phyloP scores from a whole-genome alignment of 2,329 filamentous ascomycete genomes.

The Lomentospora prolificans region DNA sequence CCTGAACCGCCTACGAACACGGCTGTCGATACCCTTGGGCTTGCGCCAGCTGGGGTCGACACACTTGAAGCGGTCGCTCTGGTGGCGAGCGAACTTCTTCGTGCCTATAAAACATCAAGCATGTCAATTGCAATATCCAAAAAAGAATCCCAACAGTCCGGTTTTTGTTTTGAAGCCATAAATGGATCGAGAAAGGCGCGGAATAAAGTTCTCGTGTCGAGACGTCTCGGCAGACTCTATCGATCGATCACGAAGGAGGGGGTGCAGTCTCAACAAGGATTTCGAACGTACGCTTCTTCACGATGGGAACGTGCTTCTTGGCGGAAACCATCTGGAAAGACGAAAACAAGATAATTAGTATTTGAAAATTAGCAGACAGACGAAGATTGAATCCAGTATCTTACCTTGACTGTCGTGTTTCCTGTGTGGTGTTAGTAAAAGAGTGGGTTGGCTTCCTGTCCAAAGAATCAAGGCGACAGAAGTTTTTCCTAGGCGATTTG shows the following conservation, averaged over 20 bases:
- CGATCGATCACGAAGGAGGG: constrained; percentile 10
- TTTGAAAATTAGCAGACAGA: background rate
- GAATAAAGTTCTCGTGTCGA: background rate
- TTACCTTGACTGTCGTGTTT: constrained; percentile 8
- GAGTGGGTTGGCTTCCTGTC: constrained; percentile 3
- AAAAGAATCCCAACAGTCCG: background rate
- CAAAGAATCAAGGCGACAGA: constrained; percentile 3
- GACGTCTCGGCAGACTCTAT: constrained; percentile 6
- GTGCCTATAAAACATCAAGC: constrained; percentile 51
- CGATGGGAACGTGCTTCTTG: constrained; percentile 98
- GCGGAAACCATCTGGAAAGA: constrained; percentile 81
- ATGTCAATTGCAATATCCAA: constrained; percentile 11
- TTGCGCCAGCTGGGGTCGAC: constrained; percentile 91
- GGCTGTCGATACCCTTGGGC: constrained; percentile 99
- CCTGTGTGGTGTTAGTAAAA: constrained; percentile 8
- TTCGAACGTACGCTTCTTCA: constrained; percentile 94
- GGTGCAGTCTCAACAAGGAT: constrained; percentile 8
- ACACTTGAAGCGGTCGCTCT: constrained; percentile 94
- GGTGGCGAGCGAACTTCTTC: constrained; percentile 93
- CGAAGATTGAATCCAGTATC: background rate
- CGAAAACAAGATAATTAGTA: background rate
- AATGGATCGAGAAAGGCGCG: background rate
- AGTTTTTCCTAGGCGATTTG: constrained; percentile 7
- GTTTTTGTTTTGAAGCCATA: too few species aligned
- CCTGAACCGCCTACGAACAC: constrained; percentile 94